phyloP scores from a whole-genome alignment of 768 basidiomycete genomes.

The Rhizopogon vinicolor region DNA sequence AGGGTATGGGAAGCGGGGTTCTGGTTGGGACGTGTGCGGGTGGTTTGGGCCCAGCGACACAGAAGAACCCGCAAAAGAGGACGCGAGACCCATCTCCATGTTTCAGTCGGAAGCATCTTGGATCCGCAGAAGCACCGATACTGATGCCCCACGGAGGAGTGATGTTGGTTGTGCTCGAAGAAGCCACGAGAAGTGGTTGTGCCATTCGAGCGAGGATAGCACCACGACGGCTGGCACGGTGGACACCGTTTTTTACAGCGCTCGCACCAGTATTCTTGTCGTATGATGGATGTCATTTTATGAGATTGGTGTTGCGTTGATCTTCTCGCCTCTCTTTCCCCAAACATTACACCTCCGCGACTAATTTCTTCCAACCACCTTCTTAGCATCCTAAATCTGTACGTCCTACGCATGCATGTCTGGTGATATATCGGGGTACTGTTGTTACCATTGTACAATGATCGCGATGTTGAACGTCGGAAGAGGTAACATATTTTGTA shows the following conservation, averaged over 20 bases:
- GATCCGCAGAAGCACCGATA: slow-evolving; percentile 9
- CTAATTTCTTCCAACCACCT: not conserved
- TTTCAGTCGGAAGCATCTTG: not conserved
- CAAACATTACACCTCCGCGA: not conserved
- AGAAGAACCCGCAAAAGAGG: not conserved
- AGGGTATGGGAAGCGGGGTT: slow-evolving; percentile 26
- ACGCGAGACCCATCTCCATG: not conserved
- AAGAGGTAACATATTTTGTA: too few relatives aligned
- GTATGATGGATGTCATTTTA: slow-evolving; percentile 1
- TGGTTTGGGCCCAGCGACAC: slow-evolving; percentile 22
- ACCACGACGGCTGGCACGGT: slow-evolving; percentile 14
- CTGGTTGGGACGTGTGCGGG: slow-evolving; percentile 27
- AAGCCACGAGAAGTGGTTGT: not conserved
- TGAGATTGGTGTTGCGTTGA: not conserved
- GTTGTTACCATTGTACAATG: too few relatives aligned
- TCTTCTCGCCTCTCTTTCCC: not conserved
- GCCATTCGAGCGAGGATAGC: slow-evolving; percentile 23
- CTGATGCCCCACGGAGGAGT: slow-evolving; percentile 5
- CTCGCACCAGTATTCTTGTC: slow-evolving; percentile 21
- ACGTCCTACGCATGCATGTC: too few relatives aligned
- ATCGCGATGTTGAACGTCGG: too few relatives aligned
- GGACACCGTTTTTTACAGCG: slow-evolving; percentile 25
- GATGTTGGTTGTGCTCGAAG: slow-evolving; percentile 4
- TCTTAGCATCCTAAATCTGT: not conserved
- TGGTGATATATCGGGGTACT: too few relatives aligned